These are phyloP conservation scores for Stachybotrys echinatus DNA, from an alignment of 2,329 filamentous ascomycete species.

Conservation along the genomic window DNA sequence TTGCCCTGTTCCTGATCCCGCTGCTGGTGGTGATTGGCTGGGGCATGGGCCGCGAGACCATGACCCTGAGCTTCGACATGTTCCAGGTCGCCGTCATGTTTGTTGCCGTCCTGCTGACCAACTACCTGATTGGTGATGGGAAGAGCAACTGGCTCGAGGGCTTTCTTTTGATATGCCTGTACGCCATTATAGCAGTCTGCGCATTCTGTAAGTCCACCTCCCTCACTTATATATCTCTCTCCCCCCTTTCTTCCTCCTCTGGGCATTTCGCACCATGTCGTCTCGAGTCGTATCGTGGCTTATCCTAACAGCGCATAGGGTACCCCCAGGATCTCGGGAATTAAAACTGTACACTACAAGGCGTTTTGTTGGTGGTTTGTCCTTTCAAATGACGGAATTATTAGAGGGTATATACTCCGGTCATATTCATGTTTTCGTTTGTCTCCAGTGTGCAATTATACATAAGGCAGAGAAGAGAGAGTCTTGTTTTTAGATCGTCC, in stretches of 20 bases:
- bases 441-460: too few relatives aligned
- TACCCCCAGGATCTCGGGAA: background rate
- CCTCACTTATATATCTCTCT: background rate
- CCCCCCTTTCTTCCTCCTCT: background rate
- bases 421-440: too few relatives aligned
- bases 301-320: background rate
- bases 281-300: too few relatives aligned
- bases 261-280: too few relatives aligned
- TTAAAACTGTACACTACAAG: too few relatives aligned
- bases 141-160: constrained; percentile 81
- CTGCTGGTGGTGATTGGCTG: constrained; percentile 73
- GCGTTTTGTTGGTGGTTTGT: too few relatives aligned
- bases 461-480: background rate
- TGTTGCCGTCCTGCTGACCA: constrained; percentile 78
- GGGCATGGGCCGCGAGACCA: constrained; percentile 64
- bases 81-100: constrained; percentile 88
- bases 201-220: constrained; percentile 49
- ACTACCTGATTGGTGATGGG: constrained; percentile 80
- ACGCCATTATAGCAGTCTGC: constrained; percentile 71
- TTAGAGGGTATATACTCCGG: too few relatives aligned
- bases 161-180: constrained; percentile 68
- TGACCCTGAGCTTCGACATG: constrained; percentile 80
- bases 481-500: too few relatives aligned
- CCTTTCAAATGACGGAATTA: too few relatives aligned
- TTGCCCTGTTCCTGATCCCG: constrained; percentile 73